phyloP scores from a whole-genome alignment of 1,139 yeast genomes.

The Candida tetrigidarum region DNA sequence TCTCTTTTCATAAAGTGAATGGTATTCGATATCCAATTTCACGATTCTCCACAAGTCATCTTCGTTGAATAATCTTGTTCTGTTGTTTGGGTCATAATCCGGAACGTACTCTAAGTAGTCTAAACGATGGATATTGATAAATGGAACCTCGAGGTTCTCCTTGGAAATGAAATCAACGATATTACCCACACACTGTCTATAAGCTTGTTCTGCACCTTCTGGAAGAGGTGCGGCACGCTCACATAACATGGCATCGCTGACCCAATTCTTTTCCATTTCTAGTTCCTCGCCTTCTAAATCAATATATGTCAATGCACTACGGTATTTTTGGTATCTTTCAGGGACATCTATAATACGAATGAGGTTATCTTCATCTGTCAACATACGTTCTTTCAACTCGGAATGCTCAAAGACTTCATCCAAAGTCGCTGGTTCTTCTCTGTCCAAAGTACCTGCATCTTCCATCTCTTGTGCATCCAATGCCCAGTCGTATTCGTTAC shows the following conservation, averaged over 20 bases:
- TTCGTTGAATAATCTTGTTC: constrained; percentile 60
- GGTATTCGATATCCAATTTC: constrained; percentile 85
- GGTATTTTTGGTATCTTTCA: constrained; percentile 83
- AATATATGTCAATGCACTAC: constrained; percentile 66
- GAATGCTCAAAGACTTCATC: constrained; percentile 95
- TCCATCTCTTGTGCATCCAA: constrained; percentile 84
- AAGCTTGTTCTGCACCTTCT: constrained; percentile 57
- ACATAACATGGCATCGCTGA: constrained; percentile 56
- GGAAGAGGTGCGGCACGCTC: constrained; percentile 49
- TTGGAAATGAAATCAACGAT: constrained; percentile 79
- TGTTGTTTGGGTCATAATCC: constrained; percentile 55
- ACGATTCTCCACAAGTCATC: constrained; percentile 94
- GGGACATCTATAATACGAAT: constrained; percentile 90
- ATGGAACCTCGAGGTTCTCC: constrained; percentile 91
- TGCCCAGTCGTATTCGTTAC: constrained; percentile 98
- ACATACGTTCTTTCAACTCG: constrained; percentile 86
- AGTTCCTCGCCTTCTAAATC: constrained; percentile 72
- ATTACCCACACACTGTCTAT: constrained; percentile 70
- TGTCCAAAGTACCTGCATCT: constrained; percentile 57
- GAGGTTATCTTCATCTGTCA: constrained; percentile 90
- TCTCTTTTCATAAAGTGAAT: constrained; percentile 80
- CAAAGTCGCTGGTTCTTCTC: constrained; percentile 62
- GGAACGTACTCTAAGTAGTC: constrained; percentile 76
- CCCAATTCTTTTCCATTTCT: constrained; percentile 77
- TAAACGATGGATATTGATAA: constrained; percentile 93